Evolutionary conservation across 257 asterid species (phyloP), one percentile per base, ranked within the genome.

Genomic region (Marsdenia floribunda): DNA sequence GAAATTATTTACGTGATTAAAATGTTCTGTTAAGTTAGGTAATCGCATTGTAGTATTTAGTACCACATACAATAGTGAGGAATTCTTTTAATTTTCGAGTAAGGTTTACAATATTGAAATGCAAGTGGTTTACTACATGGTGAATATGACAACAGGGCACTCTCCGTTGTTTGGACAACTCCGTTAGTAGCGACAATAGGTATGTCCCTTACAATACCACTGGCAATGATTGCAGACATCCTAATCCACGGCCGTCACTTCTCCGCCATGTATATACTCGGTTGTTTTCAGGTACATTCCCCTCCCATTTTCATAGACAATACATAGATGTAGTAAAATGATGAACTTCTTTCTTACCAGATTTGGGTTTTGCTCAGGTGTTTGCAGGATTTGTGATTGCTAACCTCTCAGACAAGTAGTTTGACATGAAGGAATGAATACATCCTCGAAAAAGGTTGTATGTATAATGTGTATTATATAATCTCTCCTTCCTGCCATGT

Each of bases 161-260:
- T 92, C 50, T 90, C 96, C 58, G 96, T 92, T 1, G 87, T 90
- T 33, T 90, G 96, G 93, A 92, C 97, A 40, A 88, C 91, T 24
- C 96, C 97, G 9, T 61, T 91, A 76, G 97, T 91, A 5, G 91
- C 95, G 16, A 91, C 97, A n/a, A 76, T 91, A 40, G 95, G 96
- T 67, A 88, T 90, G 91, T 53, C 59, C 22, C n/a, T 53, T 84
- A 90, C 96, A 8, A 90, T 91, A 72, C 96, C 97, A 6, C 63
- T 90, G 12, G 96, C 96, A 0, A 90, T 91, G 97, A 68, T 91
- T 38, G 96, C 96, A 9, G 97, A 90, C 75, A 87, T 91, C 90
- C 37, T 91, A 6, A 76, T 90, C 79, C 97, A 91, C 16, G 90
- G 91, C n/a, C 91, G 91, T 7, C 89, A 54, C 68, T 91, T 73